Base-by-base conservation (phyloP, 2,329 filamentous ascomycete genomes). In the Colletotrichum paranaense region DNA sequence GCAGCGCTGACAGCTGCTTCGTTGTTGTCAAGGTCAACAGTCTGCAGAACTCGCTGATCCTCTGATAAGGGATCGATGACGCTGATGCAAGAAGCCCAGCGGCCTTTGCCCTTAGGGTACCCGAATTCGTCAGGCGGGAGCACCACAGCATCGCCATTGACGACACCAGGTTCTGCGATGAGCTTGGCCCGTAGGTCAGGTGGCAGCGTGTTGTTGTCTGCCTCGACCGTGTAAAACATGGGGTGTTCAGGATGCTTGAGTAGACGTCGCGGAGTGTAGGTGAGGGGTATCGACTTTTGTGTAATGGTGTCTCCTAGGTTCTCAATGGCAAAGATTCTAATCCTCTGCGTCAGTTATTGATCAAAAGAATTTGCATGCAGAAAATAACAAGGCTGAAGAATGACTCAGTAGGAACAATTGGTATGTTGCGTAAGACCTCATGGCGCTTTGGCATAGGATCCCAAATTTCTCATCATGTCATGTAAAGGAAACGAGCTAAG, bases 321-420 rank as follows among this genome's bases (percentile, higher is more conserved):
- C 78, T 97, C 94, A 74, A 98, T 93, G 0, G 94, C 94, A 81
- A 98, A 98, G 74, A 98, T 98, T 78, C 95, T 92, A 72, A 59
- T 62, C 58, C 64, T 75, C 19, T 49, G 42, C 76, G 78, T 89
- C 81, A 84, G 80, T 74, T 78, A 67, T 22, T 56, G 53, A 70
- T 62, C 55, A 68, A 76, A 55, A 76, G 73, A 62, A 52, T 35
- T 7, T 6, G 56, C 35, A 1, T 59, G 14, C 28, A 32, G 12
- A 68, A 26, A 22, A 52, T 53, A 55, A n/a, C 12, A 14, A 42
- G 42, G 22, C 53, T 30, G 52, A 55, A 77, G 74, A 63, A 73
- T 69, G 75, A 74, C 85, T 97, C 95, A 97, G 95, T 92, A 97
- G 95, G 95, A 97, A 97, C 95, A 97, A 97, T 97, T 97, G 94